These are phyloP conservation scores for Sistotremastrum niveocremeum DNA, from an alignment of 768 basidiomycete species.

Conservation along the genomic window DNA sequence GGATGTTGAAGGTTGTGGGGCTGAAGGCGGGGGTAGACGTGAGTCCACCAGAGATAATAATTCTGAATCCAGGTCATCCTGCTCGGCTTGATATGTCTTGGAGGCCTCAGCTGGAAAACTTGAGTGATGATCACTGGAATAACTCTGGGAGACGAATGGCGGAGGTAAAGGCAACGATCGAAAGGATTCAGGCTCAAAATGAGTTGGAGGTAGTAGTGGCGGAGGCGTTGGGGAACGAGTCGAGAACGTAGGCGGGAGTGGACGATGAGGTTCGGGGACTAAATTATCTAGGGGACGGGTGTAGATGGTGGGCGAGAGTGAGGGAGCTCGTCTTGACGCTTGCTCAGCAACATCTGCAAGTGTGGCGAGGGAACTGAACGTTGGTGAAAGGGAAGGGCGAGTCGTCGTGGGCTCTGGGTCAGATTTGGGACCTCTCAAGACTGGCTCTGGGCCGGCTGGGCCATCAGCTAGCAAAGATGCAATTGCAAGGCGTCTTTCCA, in stretches of 20 bases:
- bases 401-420: constrained; percentile 51
- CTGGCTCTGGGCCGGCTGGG: neutral
- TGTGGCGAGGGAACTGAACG: too few relatives aligned
- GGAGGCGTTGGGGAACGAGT: constrained; percentile 14
- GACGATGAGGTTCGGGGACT: constrained; percentile 3
- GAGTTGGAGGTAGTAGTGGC: constrained; percentile 1
- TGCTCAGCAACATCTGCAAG: too few relatives aligned
- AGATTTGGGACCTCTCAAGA: neutral
- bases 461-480: neutral
- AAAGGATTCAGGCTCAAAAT: constrained; percentile 2
- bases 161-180: neutral
- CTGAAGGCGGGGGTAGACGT: constrained; percentile 2
- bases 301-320: too few relatives aligned
- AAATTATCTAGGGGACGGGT: neutral
- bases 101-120: too few relatives aligned
- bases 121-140: too few relatives aligned
- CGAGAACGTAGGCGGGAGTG: constrained; percentile 3
- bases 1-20: constrained; percentile 3
- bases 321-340: too few relatives aligned
- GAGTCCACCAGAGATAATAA: neutral
- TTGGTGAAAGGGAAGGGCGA: constrained; percentile 52
- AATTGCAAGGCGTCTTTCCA: neutral
- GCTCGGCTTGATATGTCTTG: too few relatives aligned
- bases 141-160: neutral
- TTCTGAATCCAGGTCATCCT: too few relatives aligned